Conservation (phyloP, 768 basidiomycete genomes). For the Cytidiella melzeri region DNA sequence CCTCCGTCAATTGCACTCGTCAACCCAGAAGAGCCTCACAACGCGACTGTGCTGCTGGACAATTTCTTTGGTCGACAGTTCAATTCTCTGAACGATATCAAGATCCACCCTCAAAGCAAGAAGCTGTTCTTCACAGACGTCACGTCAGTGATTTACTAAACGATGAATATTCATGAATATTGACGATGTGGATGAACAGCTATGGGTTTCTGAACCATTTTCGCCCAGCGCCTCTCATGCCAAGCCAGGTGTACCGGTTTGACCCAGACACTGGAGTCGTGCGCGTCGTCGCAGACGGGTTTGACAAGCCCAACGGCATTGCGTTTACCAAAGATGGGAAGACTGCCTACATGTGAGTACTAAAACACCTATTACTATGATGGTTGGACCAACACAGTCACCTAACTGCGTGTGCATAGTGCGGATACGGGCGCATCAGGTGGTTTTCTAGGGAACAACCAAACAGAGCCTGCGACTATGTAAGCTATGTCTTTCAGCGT, state of each 20-base stretch:
- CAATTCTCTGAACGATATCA: conserved; percentile 77
- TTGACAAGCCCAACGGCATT: conserved; percentile 68
- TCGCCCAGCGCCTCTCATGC: conserved; percentile 58
- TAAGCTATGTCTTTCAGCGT: conserved; percentile 27
- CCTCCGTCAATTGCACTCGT: conserved; percentile 62
- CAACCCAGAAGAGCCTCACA: conserved; percentile 57
- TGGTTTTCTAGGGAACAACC: conserved; percentile 44
- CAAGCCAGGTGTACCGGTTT: conserved; percentile 74
- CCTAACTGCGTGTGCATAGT: conserved; percentile 24
- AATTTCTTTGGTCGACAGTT: conserved; percentile 79
- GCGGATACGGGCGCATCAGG: conserved; percentile 44
- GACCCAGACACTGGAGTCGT: conserved; percentile 60
- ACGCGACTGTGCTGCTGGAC: conserved; percentile 64
- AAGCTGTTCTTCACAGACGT: conserved; percentile 74
- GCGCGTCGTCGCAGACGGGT: conserved; percentile 71
- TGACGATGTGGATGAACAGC: conserved; percentile 28
- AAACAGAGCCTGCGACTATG: conserved; percentile 64
- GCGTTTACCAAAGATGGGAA: conserved; percentile 63
- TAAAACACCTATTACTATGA: no score
- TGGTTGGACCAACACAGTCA: no score
- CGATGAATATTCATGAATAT: not conserved
- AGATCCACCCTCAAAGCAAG: conserved; percentile 59
- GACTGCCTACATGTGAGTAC: conserved; percentile 54
- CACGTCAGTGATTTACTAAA: conserved; percentile 47
- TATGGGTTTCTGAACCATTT: conserved; percentile 64